A percentile compares a stretch with the other conserved stretches of the same genome.
phyloP scores from a whole-genome alignment of 148 eudicot genomes.

The Selenicereus undatus region DNA sequence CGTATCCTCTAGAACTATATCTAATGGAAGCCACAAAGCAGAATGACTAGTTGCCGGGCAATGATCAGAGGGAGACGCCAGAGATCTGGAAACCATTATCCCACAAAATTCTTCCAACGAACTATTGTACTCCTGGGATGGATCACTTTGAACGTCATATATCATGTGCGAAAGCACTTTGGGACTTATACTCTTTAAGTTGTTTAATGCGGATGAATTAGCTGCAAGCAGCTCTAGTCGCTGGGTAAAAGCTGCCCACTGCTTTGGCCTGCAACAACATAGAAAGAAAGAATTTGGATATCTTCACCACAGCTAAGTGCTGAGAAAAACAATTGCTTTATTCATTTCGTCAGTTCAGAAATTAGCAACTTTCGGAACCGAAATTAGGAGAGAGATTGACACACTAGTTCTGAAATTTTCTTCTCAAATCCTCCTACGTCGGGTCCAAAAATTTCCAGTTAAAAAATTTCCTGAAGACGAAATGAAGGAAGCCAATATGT shows the following conservation, averaged over 20 bases:
- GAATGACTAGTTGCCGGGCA: slow-evolving; percentile 63
- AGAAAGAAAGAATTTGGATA: slow-evolving; percentile 5
- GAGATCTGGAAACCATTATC: slow-evolving; percentile 35
- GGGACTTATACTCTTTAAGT: slow-evolving; percentile 46
- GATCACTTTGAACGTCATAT: slow-evolving; percentile 36
- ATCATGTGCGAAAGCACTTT: slow-evolving; percentile 44
- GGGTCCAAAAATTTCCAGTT: background rate
- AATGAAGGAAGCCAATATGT: background rate
- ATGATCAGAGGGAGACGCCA: slow-evolving; percentile 49
- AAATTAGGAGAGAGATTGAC: background rate
- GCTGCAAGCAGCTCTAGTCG: slow-evolving; percentile 53
- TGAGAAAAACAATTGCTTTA: background rate
- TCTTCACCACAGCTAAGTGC: background rate
- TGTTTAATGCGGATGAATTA: slow-evolving; percentile 55
- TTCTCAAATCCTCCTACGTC: background rate
- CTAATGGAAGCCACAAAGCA: slow-evolving; percentile 89
- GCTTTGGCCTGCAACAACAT: slow-evolving; percentile 45
- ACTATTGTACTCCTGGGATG: slow-evolving; percentile 35
- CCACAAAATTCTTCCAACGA: slow-evolving; percentile 37
- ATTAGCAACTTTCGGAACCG: background rate
- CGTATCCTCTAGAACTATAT: slow-evolving; percentile 80
- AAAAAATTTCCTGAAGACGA: background rate
- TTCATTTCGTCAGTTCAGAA: background rate
- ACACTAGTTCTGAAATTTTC: background rate
- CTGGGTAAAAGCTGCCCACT: slow-evolving; percentile 64